Evolutionary conservation across 2,329 filamentous ascomycete species (phyloP).

Genomic region (Westerdykella aurantiaca): DNA sequence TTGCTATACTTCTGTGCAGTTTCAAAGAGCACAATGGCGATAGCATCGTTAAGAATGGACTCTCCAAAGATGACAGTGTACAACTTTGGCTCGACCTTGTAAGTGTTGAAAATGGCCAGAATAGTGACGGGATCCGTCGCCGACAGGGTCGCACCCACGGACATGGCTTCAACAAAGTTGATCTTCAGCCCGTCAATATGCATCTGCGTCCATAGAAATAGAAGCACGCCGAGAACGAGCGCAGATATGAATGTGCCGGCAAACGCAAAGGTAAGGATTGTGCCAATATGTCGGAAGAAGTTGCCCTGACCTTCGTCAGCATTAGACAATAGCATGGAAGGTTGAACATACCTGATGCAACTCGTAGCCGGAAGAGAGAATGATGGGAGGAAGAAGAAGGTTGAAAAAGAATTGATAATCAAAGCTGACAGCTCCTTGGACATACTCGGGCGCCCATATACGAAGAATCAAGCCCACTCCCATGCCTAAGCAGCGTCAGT

Average conservation of each 20-base stretch:
- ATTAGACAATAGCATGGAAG: background rate
- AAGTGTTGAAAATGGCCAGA: slow-evolving; percentile 96
- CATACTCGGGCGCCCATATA: slow-evolving; percentile 71
- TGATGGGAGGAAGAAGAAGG: slow-evolving; percentile 94
- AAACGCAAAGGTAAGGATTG: slow-evolving; percentile 95
- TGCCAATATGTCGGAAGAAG: slow-evolving; percentile 97
- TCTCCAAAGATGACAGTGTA: slow-evolving; percentile 99
- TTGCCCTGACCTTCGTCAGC: slow-evolving; percentile 55
- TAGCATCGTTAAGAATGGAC: slow-evolving; percentile 95
- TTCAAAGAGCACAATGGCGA: slow-evolving; percentile 97
- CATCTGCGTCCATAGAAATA: slow-evolving; percentile 84
- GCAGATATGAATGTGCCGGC: slow-evolving; percentile 96
- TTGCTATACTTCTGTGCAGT: slow-evolving; percentile 89
- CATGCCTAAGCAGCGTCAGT: slow-evolving; percentile 62
- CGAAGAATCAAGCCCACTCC: slow-evolving; percentile 85
- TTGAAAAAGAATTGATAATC: slow-evolving; percentile 99
- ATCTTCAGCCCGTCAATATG: slow-evolving; percentile 81
- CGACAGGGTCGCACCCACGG: slow-evolving; percentile 90
- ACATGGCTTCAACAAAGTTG: slow-evolving; percentile 91
- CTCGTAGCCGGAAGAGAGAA: slow-evolving; percentile 94
- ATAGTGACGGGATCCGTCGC: slow-evolving; percentile 98
- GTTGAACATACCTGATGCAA: slow-evolving; percentile 63
- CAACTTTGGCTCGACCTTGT: slow-evolving; percentile 97
- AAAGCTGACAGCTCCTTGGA: slow-evolving; percentile 89
- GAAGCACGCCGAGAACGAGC: slow-evolving; percentile 81